Evolutionary conservation across 352 stramenopile species (phyloP).

Genomic region (Pythium brassicae): DNA sequence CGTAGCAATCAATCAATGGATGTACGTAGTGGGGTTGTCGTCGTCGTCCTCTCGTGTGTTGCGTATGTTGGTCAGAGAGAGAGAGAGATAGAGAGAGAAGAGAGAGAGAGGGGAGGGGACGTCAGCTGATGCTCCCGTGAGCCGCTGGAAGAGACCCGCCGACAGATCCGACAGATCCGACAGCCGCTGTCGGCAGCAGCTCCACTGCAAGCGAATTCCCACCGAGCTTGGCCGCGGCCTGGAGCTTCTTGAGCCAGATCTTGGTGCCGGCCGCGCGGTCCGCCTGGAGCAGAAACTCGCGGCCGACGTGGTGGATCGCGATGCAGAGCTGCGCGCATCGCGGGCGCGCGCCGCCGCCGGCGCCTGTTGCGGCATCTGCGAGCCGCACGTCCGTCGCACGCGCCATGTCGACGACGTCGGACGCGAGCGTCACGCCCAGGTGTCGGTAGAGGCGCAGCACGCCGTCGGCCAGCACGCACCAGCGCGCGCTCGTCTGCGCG

Average conservation of each 20-base stretch:
- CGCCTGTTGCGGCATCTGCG: slow-evolving; percentile 22
- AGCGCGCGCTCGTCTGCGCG: slow-evolving; percentile 56
- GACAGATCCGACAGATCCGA: too few species aligned
- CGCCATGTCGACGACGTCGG: slow-evolving; percentile 53
- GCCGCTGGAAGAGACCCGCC: too few species aligned
- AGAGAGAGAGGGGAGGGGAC: too few species aligned
- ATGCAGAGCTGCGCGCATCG: slow-evolving; percentile 31
- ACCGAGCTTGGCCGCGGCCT: slow-evolving; percentile 33
- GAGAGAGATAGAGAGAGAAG: too few species aligned
- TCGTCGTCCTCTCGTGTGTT: not conserved
- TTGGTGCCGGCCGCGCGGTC: slow-evolving; percentile 37
- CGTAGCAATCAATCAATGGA: too few species aligned
- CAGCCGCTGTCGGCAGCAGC: too few species aligned
- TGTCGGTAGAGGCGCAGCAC: slow-evolving; percentile 67
- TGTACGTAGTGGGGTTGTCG: slow-evolving; percentile 3
- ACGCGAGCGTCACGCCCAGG: slow-evolving; percentile 62
- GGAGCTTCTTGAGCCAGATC: slow-evolving; percentile 67
- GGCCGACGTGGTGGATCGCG: slow-evolving; percentile 34
- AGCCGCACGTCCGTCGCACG: slow-evolving; percentile 44
- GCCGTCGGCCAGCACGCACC: slow-evolving; percentile 65
- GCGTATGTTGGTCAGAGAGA: not conserved
- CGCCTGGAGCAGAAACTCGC: slow-evolving; percentile 52
- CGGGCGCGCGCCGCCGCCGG: slow-evolving; percentile 2
- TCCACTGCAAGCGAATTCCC: not conserved
- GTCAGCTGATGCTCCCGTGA: too few species aligned